Evolutionary conservation across 257 asterid genomes (phyloP), one percentile per base, ranked within the genome.

Genomic region (Verbascum thapsus): DNA sequence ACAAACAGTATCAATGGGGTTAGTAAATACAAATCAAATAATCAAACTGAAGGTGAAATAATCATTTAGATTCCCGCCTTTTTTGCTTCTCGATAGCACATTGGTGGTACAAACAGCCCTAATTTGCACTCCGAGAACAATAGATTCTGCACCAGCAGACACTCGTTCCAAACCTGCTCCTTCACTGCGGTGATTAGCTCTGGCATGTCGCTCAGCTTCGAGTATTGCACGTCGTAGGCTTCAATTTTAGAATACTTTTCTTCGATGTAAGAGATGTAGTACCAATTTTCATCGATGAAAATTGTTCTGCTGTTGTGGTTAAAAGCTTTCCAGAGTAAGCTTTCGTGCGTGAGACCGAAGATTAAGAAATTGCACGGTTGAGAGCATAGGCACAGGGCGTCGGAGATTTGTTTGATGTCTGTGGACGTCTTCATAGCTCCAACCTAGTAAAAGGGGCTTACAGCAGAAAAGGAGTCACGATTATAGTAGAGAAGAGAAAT

Each of bases 91-190:
- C 1, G 96, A 95, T 4, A 91, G 76, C 16, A 91, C 96, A 0
- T 81, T 86, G 4, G 98, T 91, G 5, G 96, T 91, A 67, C 84
- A 91, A 12, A 91, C 88, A 91, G 64, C 50, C 95, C 98, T 0
- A 91, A 58, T 13, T 77, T 86, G 12, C 98, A 91, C 64, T 91
- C 98, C 0, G 98, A 91, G 69, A 91, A 91, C 12, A 91, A 15
- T 4, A 91, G 77, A 58, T 91, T 91, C 71, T 91, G 98, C 35
- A 91, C 98, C 0, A 96, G 98, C 39, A 85, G 78, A 76, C 98
- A 91, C 63, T 91, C 98, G 40, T 86, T 86, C 0, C 50, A 19
- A 0, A 63, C 79, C 68, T 84, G 92, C 51, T 63, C 84, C 74
- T 72, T 83, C 63, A 66, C 83, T 1, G 81, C 76, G 4, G 80